These are phyloP conservation scores for Graphium sp. DNA, from an alignment of 2,329 filamentous ascomycete species.

Conservation along the genomic window DNA sequence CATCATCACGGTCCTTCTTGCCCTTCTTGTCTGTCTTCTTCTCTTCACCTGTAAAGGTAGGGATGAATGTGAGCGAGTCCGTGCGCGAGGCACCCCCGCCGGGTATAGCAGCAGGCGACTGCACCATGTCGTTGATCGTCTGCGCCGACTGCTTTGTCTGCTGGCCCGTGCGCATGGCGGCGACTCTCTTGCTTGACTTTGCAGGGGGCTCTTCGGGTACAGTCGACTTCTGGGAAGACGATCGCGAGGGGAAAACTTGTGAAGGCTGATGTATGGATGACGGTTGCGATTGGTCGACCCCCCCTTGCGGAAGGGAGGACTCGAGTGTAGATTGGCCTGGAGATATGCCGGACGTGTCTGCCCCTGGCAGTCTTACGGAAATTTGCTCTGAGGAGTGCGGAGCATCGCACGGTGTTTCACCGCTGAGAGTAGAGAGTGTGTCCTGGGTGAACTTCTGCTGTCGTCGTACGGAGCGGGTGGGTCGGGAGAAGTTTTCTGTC, in stretches of 20 bases:
- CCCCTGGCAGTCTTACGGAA: too few species aligned
- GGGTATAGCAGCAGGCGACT: slow-evolving; percentile 41
- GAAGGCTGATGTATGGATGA: too few species aligned
- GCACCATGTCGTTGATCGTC: slow-evolving; percentile 47
- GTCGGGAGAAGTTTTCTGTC: slow-evolving; percentile 45
- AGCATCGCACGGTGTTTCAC: too few species aligned
- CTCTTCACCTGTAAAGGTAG: slow-evolving; percentile 53
- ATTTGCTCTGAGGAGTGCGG: too few species aligned
- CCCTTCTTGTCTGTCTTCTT: slow-evolving; percentile 58
- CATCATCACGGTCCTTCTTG: slow-evolving; percentile 55
- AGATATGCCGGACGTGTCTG: too few species aligned
- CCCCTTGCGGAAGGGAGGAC: too few species aligned
- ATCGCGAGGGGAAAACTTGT: slow-evolving; percentile 30
- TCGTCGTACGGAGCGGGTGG: slow-evolving; percentile 27
- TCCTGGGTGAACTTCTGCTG: slow-evolving; percentile 33
- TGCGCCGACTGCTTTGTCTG: slow-evolving; percentile 12
- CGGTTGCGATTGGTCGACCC: too few species aligned
- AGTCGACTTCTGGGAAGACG: slow-evolving; percentile 30
- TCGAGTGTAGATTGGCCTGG: too few species aligned
- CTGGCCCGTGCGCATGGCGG: slow-evolving; percentile 1
- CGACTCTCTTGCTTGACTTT: slow-evolving; percentile 22
- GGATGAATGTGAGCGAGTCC: slow-evolving; percentile 65
- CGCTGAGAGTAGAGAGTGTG: slow-evolving; percentile 10
- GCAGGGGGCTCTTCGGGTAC: slow-evolving; percentile 23
- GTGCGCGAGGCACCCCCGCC: slow-evolving; percentile 52